Evolutionary conservation across 2,329 filamentous ascomycete species (phyloP).

Genomic region (Penicillium sp.): DNA sequence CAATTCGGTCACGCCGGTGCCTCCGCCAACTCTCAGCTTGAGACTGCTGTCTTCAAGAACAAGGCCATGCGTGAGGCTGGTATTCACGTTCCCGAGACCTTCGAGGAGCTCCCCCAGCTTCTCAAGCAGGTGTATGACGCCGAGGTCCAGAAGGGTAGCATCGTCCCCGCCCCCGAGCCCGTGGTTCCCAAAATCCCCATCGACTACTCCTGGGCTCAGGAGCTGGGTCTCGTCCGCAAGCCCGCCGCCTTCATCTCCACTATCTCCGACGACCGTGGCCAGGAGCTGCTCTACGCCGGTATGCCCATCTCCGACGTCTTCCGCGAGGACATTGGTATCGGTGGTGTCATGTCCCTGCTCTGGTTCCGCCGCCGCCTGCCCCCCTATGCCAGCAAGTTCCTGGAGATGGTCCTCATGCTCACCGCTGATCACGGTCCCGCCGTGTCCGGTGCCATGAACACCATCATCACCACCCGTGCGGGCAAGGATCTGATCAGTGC

Average conservation of each 20-base stretch:
- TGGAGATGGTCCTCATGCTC: constrained; percentile 99
- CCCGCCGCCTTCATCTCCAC: constrained; percentile 99
- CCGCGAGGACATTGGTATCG: constrained; percentile 96
- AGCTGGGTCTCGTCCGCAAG: constrained; percentile 98
- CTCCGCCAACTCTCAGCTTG: constrained; percentile 98
- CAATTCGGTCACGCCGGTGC: constrained; percentile 99
- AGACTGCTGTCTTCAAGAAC: constrained; percentile 96
- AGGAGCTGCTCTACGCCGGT: constrained; percentile 96
- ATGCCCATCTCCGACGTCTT: constrained; percentile 99
- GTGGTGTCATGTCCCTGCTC: constrained; percentile 98
- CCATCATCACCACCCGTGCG: constrained; percentile 98
- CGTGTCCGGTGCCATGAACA: constrained; percentile 99
- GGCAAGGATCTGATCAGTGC: constrained; percentile 97
- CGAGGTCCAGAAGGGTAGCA: constrained; percentile 75
- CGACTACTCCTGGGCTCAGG: constrained; percentile 99
- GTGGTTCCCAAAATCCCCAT: constrained; percentile 98
- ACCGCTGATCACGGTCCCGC: constrained; percentile 98
- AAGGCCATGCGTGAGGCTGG: constrained; percentile 92
- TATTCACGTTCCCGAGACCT: constrained; percentile 89
- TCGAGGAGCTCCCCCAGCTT: constrained; percentile 81
- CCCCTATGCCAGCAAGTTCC: constrained; percentile 93
- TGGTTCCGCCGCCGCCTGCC: constrained; percentile 99
- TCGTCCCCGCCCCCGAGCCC: constrained; percentile 82
- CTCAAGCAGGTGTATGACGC: constrained; percentile 81
- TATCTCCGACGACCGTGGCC: constrained; percentile 98